Percentiles rank a stretch among this genome's conserved stretches.
phyloP scores from a whole-genome alignment of 2,329 filamentous ascomycete genomes.

The Colletotrichum tropicicola region DNA sequence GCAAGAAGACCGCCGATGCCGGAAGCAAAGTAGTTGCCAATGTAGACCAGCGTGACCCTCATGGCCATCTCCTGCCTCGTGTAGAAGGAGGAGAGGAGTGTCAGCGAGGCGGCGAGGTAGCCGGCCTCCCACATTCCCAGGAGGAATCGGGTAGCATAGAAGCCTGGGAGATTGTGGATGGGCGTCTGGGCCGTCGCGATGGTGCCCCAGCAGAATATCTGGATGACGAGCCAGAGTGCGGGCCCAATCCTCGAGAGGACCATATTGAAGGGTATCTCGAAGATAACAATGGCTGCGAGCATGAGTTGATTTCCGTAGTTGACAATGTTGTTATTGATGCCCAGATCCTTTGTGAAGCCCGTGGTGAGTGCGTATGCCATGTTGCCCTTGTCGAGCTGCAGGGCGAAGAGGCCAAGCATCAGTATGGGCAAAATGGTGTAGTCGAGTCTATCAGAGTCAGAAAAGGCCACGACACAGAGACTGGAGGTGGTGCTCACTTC shows the following conservation, averaged over 20 bases:
- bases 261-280: conserved; percentile 13
- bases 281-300: conserved; percentile 7
- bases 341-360: neutral
- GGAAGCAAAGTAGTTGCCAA: neutral
- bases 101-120: neutral
- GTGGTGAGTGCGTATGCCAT: neutral
- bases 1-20: neutral
- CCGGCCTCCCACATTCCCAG: neutral
- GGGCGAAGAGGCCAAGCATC: conserved; percentile 1
- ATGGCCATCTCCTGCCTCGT: neutral
- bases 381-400: conserved; percentile 7
- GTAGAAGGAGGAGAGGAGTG: neutral
- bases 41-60: neutral
- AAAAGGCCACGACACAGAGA: no score
- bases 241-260: neutral
- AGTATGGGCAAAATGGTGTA: neutral
- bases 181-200: neutral
- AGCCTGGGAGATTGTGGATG: neutral
- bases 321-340: neutral
- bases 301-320: neutral
- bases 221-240: neutral
- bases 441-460: neutral
- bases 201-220: neutral
- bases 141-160: neutral
- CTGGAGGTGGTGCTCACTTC: no score